Base-by-base conservation (phyloP, 176 grass and related monocot species). In the Melocanna baccifera region DNA sequence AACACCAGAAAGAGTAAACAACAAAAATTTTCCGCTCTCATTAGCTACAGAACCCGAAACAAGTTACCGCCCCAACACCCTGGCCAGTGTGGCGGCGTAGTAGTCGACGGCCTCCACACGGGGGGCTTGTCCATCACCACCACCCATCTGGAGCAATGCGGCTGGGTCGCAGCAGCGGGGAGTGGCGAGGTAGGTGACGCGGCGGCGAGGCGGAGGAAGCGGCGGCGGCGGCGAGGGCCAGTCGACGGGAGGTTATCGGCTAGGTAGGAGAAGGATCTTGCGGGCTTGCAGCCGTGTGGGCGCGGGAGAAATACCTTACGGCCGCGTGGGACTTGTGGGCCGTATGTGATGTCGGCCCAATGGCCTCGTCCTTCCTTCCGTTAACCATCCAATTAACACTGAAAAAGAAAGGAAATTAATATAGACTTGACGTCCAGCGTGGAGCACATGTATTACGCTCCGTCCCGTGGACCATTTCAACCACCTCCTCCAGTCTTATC, bases 41-140 rank as follows among this genome's bases (percentile, higher is more conserved):
- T 8, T 67, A 29, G 84, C 15, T 40, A 29, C 62, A 23, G 25
- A 52, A 47, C 15, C n/a, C 7, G 7, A 75, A 39, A 40, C 51
- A n/a, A 37, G 13, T 32, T 51, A 87, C 93, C 89, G 94, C 79
- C 93, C 91, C 22, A 95, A 58, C 76, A 95, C 91, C 67, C 45
- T 85, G 7, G 91, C 83, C 19, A 98, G 77, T 63, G 80, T 86
- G 76, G 78, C 77, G 55, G 93, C 93, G 76, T 93, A 95, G 43
- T 95, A 94, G 76, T 92, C 91, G 23, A 94, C 73, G 36, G 94
- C 85, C 72, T 95, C 91, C 79, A 75, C 76, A 32, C 78, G 91
- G 61, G 91, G 92, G 87, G 91, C 1, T 37, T 86, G 61, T 92
- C 86, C 89, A 95, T 89, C 69, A 84, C 81, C 73, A 95, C 91